Evolutionary conservation across 805 yeast species (phyloP).

Genomic region (Zygosaccharomyces bisporus): DNA sequence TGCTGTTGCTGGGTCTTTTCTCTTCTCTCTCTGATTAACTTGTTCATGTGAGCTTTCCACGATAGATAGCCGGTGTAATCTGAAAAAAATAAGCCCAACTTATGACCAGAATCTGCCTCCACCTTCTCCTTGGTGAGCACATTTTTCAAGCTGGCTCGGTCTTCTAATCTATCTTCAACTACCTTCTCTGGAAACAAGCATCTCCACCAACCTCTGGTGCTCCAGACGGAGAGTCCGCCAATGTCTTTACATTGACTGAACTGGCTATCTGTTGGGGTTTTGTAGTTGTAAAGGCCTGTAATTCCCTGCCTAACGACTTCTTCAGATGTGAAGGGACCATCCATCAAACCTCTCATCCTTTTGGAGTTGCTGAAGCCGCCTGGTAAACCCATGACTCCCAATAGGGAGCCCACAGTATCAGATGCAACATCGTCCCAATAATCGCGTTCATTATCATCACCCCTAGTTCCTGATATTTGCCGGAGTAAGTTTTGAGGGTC

Average conservation of each 20-base stretch:
- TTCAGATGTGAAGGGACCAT: slow-evolving; percentile 18
- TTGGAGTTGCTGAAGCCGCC: slow-evolving; percentile 24
- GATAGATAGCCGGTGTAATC: slow-evolving; percentile 61
- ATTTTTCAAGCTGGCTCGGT: slow-evolving; percentile 24
- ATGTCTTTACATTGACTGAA: slow-evolving; percentile 60
- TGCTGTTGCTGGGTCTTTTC: slow-evolving; percentile 21
- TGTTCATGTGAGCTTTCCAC: slow-evolving; percentile 60
- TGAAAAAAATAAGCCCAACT: slow-evolving; percentile 57
- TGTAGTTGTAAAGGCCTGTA: slow-evolving; percentile 49
- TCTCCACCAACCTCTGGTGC: slow-evolving; percentile 80
- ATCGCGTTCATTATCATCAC: slow-evolving; percentile 15
- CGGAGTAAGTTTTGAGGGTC: slow-evolving; percentile 15
- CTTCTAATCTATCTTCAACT: slow-evolving; percentile 35
- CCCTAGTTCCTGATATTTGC: slow-evolving; percentile 9
- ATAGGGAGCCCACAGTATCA: slow-evolving; percentile 25
- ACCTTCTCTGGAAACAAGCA: slow-evolving; percentile 71
- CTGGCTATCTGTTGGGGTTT: slow-evolving; percentile 54
- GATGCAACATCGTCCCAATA: slow-evolving; percentile 19
- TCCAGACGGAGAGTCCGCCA: slow-evolving; percentile 79
- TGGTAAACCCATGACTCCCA: slow-evolving; percentile 26
- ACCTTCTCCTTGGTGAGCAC: slow-evolving; percentile 59
- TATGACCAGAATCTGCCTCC: slow-evolving; percentile 41
- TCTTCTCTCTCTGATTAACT: slow-evolving; percentile 39
- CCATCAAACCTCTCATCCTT: slow-evolving; percentile 18
- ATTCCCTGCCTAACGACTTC: slow-evolving; percentile 21